A percentile compares a stretch with the other conserved stretches of the same genome.
Evolutionary conservation across 2,329 filamentous ascomycete genomes (phyloP).

Genomic region (Magnaporthiopsis incrustans): DNA sequence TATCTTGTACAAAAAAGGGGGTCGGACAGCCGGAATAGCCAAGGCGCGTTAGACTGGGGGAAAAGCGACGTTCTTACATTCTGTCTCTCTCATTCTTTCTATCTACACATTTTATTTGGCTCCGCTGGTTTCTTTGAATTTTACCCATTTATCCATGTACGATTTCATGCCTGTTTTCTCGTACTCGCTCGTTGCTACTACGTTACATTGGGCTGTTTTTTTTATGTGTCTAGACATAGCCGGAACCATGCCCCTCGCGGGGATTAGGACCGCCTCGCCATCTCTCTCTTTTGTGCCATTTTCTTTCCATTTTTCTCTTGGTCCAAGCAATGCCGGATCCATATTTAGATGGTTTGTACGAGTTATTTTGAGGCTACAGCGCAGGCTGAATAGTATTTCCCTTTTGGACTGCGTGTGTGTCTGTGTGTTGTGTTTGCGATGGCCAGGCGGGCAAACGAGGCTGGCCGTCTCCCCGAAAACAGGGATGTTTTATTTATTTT

Average conservation of each 20-base stretch:
- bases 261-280: background rate
- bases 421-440: background rate
- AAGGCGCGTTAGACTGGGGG: background rate
- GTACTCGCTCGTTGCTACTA: background rate
- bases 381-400: background rate
- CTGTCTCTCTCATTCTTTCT: background rate
- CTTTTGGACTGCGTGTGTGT: background rate
- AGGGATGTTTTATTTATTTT: background rate
- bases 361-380: background rate
- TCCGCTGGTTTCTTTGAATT: background rate
- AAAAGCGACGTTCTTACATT: background rate
- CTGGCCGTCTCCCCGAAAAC: background rate
- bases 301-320: background rate
- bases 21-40: background rate
- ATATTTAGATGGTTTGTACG: background rate
- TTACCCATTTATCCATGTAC: background rate
- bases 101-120: background rate
- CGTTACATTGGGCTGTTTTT: background rate
- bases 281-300: background rate
- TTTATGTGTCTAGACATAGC: background rate
- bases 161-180: background rate
- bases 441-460: background rate
- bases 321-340: too few relatives aligned
- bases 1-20: background rate
- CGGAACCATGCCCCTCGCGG: background rate